Conservation (phyloP, 129 eudicot species). For the Deinandra increscens region DNA sequence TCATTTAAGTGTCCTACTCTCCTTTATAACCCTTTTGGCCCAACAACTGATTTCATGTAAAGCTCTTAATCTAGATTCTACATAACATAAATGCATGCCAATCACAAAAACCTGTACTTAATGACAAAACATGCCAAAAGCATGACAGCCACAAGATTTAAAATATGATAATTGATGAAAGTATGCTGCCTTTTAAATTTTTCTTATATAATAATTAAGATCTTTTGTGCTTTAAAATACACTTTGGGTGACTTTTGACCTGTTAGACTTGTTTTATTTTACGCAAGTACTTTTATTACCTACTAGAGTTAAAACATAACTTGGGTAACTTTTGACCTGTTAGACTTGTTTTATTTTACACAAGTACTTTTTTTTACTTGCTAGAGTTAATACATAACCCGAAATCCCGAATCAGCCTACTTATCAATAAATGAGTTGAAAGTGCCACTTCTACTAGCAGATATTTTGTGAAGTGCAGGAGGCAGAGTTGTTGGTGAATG, state of each 20-base stretch:
- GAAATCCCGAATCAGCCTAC: not conserved
- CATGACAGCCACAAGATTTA: no score
- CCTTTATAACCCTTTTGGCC: not conserved
- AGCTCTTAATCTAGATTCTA: not conserved
- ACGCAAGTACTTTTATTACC: no score
- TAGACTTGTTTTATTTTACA: not conserved
- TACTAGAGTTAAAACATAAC: not conserved
- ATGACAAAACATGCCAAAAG: not conserved
- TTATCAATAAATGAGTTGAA: not conserved
- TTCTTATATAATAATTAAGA: not conserved
- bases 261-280: not conserved
- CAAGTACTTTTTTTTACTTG: not conserved
- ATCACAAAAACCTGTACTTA: not conserved
- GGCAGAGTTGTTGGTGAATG: slow-evolving; percentile 74
- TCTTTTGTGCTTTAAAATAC: not conserved
- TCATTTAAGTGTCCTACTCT: not conserved
- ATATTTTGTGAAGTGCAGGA: slow-evolving; percentile 39
- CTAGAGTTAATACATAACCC: not conserved
- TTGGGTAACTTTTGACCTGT: not conserved
- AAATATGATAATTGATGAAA: no score
- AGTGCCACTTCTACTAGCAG: not conserved
- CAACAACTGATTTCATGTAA: no score
- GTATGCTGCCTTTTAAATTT: no score
- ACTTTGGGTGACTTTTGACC: not conserved
- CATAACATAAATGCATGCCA: not conserved